Base-by-base conservation (phyloP, 228 moss, liverwort and hornwort genomes). In the Sphagnum fallax region DNA sequence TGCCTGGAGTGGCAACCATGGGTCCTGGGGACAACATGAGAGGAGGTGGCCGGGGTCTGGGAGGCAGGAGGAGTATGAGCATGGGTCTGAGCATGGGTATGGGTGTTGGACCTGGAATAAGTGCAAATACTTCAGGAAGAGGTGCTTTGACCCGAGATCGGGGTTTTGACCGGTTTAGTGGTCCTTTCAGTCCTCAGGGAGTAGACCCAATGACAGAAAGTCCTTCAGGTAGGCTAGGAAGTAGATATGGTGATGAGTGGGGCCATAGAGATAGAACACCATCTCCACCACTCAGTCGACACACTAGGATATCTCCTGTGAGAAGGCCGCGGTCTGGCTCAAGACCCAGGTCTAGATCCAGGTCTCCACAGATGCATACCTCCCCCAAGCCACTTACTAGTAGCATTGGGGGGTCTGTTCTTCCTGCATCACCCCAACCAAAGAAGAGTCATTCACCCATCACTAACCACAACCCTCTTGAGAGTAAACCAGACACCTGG, bases 241-340 rank as follows among this genome's bases (percentile, higher is more conserved):
- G 82, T 69, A 78, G 89, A 62, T 81, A 78, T 66, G 78, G 81
- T 50, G 87, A 87, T 50, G 83, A 88, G 65, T 84, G 88, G 88
- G 69, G 76, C 48, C 69, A 78, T 57, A 74, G 74, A 47, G 88
- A 88, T 6, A 72, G 85, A 78, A 68, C 66, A 61, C 74, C 80
- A 16, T 52, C 48, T 48, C 71, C 73, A 55, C 74, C 80, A 78
- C 68, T 70, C 72, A 91, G 88, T 68, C 84, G 65, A 69, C 85
- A 73, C 68, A 89, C 72, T 66, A 81, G 71, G 78, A 77, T 60
- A 68, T 78, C 72, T 58, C 63, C 80, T 1, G 84, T 82, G 48
- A 84, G 83, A 75, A 84, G 88, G 51, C 90, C 84, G 62, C 82
- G 82, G 49, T 77, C 87, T 48, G 64, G 67, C 68, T 80, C 88